Evolutionary conservation across 495 filamentous ascomycete species (phyloP).

Genomic region (Neurospora sp.): DNA sequence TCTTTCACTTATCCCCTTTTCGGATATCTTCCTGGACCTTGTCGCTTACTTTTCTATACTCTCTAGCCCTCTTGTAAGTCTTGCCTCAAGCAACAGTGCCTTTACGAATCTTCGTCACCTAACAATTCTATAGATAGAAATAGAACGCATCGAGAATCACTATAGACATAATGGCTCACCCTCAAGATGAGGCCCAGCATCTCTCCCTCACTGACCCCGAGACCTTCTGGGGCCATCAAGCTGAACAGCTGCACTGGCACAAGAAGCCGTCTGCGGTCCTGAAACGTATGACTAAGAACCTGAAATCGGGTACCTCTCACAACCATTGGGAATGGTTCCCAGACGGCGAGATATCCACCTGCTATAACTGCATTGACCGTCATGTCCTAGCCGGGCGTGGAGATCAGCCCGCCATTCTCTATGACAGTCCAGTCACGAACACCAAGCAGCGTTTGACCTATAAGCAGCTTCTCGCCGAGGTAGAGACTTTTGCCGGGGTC

Average conservation of each 20-base stretch:
- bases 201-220: slow-evolving; percentile 53
- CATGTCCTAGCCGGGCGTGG: slow-evolving; percentile 72
- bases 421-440: slow-evolving; percentile 80
- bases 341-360: slow-evolving; percentile 78
- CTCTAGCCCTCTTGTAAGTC: not conserved
- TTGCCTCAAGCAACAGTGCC: not conserved
- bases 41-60: not conserved
- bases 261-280: slow-evolving; percentile 47
- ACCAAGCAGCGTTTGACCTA: slow-evolving; percentile 66
- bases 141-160: not conserved
- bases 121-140: not conserved
- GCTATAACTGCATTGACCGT: slow-evolving; percentile 82
- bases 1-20: not conserved
- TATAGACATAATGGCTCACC: slow-evolving; percentile 17
- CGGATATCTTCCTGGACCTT: not conserved
- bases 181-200: slow-evolving; percentile 41
- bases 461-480: slow-evolving; percentile 63
- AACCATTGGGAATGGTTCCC: slow-evolving; percentile 77
- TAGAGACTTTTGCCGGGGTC: slow-evolving; percentile 74
- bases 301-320: slow-evolving; percentile 30
- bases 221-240: slow-evolving; percentile 69
- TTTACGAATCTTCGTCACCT: not conserved
- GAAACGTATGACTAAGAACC: slow-evolving; percentile 28
- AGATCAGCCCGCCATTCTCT: slow-evolving; percentile 64
- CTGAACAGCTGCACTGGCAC: slow-evolving; percentile 70